Percentiles rank a stretch among this genome's conserved stretches.
Evolutionary conservation across 2,329 filamentous ascomycete genomes (phyloP).

Genomic region (Albophoma yamanashiensis): DNA sequence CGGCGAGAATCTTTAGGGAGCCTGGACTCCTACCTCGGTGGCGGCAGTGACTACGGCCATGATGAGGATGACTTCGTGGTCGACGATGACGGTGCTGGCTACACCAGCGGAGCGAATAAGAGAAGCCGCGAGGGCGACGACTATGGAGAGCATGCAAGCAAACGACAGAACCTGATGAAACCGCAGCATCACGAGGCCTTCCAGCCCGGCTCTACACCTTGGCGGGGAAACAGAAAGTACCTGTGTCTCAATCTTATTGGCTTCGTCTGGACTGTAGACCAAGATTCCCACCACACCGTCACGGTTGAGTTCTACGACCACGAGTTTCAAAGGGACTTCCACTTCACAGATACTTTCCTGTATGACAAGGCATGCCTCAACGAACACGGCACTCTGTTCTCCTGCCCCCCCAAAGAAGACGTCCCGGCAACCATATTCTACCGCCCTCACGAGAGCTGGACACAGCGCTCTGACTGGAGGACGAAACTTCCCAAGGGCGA

Average conservation of each 20-base stretch:
- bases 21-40: conserved; percentile 70
- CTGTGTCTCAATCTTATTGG: conserved; percentile 88
- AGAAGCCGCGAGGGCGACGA: conserved; percentile 41
- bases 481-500: conserved; percentile 83
- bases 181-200: conserved; percentile 74
- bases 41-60: conserved; percentile 41
- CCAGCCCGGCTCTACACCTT: conserved; percentile 89
- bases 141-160: conserved; percentile 30
- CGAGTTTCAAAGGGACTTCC: conserved; percentile 84
- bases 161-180: conserved; percentile 37
- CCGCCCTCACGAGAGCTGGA: conserved; percentile 95
- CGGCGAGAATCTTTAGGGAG: conserved; percentile 61
- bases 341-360: conserved; percentile 91
- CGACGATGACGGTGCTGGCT: conserved; percentile 91
- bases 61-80: conserved; percentile 75
- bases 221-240: conserved; percentile 89
- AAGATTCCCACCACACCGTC: conserved; percentile 86
- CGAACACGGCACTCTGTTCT: conserved; percentile 76
- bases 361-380: conserved; percentile 95
- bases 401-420: conserved; percentile 60
- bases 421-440: conserved; percentile 80
- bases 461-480: conserved; percentile 79
- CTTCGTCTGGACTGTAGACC: conserved; percentile 94
- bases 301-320: conserved; percentile 97
- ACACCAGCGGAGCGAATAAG: conserved; percentile 50